Evolutionary conservation across 495 filamentous ascomycete species (phyloP), one percentile per base, ranked within the genome.

Genomic region (Amorphotheca resinae): DNA sequence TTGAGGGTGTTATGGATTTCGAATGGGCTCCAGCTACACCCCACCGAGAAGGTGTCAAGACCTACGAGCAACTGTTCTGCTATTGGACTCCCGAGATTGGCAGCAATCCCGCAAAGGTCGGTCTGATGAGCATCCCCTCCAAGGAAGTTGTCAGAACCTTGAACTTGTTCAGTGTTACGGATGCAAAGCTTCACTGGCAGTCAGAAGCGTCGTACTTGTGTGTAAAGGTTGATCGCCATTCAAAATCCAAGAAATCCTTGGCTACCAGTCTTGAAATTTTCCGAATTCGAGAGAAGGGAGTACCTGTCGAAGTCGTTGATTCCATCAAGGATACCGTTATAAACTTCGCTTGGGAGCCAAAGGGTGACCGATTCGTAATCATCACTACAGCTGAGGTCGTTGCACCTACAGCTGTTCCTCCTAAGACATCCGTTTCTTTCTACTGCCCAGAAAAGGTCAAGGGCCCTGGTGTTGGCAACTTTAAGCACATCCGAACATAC

Each of bases 81-180:
- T 98, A 87, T 77, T 98, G 91, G 91, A 95, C 91, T 9, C 91
- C 91, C 37, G 91, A 95, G 64, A 89, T 95, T 47, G 91, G 87
- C 58, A 93, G 84, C 73, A 95, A 95, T 60, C 91, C 91, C n/a
- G 91, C 91, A 40, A 87, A 87, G 64, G 91, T 95, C 51, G 88
- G 79, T 42, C 68, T 98, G 53, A 98, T 98, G 91, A 85, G 75
- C 64, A 83, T 98, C 46, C 91, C 91, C 1, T 84, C 83, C 26
- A 96, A 94, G 67, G 76, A 93, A 58, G 74, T 93, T 48, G 82
- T 95, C 31, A 82, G 91, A 50, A 91, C 88, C 0, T 71, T 94
- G 54, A 98, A 98, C 58, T 72, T 98, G 22, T 95, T 98, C 77
- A 95, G 88, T 57, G 91, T 98, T 18, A 81, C 84, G 3, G 91